Evolutionary conservation across 2,329 filamentous ascomycete genomes (phyloP).

Genomic region (Penicillium olsonii): DNA sequence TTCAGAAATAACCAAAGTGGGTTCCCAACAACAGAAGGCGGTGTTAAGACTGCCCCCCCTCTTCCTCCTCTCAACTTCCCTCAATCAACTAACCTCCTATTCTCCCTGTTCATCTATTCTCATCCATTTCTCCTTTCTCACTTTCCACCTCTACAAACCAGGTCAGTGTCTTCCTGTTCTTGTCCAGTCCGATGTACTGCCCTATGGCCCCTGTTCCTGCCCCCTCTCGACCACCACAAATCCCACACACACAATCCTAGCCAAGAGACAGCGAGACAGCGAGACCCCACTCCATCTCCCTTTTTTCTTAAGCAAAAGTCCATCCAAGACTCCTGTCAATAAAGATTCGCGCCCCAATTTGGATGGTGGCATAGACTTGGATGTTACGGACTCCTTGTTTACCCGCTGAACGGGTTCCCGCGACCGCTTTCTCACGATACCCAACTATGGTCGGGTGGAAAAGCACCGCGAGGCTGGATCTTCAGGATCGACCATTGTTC

Average conservation of each 20-base stretch:
- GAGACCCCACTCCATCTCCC: neutral
- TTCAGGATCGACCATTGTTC: conserved; percentile 12
- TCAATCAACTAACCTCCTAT: conserved; percentile 15
- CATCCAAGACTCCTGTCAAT: neutral
- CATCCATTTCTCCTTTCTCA: conserved; percentile 17
- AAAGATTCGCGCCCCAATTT: conserved; percentile 4
- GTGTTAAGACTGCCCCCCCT: conserved; percentile 20
- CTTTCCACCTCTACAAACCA: conserved; percentile 21
- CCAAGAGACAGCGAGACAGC: neutral
- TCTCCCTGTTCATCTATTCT: conserved; percentile 16
- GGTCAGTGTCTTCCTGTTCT: conserved; percentile 25
- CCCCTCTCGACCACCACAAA: conserved; percentile 13
- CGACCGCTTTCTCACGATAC: conserved; percentile 24
- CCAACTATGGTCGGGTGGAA: conserved; percentile 14
- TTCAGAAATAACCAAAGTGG: conserved; percentile 5
- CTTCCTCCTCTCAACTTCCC: conserved; percentile 17
- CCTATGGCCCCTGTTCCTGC: conserved; percentile 7
- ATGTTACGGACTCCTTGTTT: conserved; percentile 20
- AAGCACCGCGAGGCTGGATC: conserved; percentile 12
- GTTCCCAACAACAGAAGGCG: conserved; percentile 24
- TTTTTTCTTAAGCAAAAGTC: neutral
- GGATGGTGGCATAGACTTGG: neutral
- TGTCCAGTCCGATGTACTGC: conserved; percentile 6
- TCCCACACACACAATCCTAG: conserved; percentile 15
- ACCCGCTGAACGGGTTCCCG: conserved; percentile 21